Base-by-base conservation (phyloP, 2,329 filamentous ascomycete species). In the Lecanicillium sp. region DNA sequence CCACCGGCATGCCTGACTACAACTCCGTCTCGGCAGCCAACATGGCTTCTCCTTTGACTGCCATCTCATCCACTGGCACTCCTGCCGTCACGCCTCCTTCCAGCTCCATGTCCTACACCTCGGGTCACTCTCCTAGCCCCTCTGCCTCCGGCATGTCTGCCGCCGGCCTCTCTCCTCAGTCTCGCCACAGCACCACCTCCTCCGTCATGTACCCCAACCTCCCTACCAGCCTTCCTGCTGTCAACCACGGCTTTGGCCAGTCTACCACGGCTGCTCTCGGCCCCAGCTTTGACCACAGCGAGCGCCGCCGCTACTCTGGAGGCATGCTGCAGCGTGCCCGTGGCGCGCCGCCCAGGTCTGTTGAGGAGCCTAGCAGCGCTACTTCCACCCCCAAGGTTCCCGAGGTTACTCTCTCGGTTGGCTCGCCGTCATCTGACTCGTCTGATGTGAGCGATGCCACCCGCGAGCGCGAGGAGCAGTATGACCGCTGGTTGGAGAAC, bases 31-130 rank as follows among this genome's bases (percentile, higher is more conserved):
- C 66, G 18, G 67, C 70, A 6, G 69, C 69, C n/a, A 72, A 71
- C 50, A 71, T 79, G 60, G 73, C 74, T 20, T 81, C 79, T 18
- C 79, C 79, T 15, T 53, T 78, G 48, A 74, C 69, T 20, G 70
- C 69, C 13, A 64, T 76, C 33, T 74, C 74, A 29, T 79, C 77
- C 17, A 73, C 74, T 29, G 81, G 84, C 45, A 89, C 84, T 12
- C 84, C 85, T 9, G 84, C 83, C 9, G 72, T 87, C 46, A 89
- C 84, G 3, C 85, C 84, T 7, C 81, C 84, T 0, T 85, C 81
- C 10, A 86, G 80, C 57, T 74, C 79, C 40, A 71, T 87, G 55
- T 88, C 84, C 1, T 88, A 88, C 63, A 80, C 78, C 29, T 87
- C 84, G 10, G 80, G 81, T 34, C 83, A 88, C 57, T 89, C 84